Percentiles rank a stretch among this genome's conserved stretches.
Conservation (phyloP, 345 rosid genomes). For the Camelina hispida region DNA sequence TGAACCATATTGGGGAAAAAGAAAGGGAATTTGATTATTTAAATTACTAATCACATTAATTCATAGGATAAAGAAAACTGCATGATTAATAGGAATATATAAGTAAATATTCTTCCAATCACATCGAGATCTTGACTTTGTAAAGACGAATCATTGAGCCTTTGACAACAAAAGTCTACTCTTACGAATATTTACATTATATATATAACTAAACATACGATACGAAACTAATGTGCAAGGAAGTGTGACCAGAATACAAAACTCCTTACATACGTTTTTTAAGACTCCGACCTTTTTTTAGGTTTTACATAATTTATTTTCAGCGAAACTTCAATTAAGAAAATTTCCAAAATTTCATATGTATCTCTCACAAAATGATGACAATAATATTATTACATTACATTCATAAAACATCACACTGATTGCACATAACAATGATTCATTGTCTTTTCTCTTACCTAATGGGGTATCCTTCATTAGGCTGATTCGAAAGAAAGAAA, state of each 20-base stretch:
- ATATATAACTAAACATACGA: neutral
- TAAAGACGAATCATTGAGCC: conserved; percentile 48
- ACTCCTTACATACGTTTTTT: neutral
- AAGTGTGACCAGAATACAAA: neutral
- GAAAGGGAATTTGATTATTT: conserved; percentile 21
- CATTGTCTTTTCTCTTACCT: neutral
- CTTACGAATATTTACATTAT: conserved; percentile 27
- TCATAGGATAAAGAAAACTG: conserved; percentile 17
- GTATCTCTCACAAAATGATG: neutral
- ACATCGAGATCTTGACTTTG: conserved; percentile 43
- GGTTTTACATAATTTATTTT: neutral
- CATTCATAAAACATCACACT: neutral
- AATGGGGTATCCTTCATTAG: neutral
- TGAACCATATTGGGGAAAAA: conserved; percentile 18
- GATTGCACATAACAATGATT: neutral
- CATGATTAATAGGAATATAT: conserved; percentile 39
- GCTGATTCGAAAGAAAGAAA: neutral
- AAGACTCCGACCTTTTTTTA: neutral
- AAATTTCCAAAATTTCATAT: neutral
- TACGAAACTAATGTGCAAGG: neutral
- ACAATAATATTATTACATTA: neutral
- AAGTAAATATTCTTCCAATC: conserved; percentile 46
- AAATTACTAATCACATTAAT: conserved; percentile 8
- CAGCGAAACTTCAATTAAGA: neutral
- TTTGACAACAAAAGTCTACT: conserved; percentile 47